Percentiles rank a stretch among this genome's conserved stretches.
Conservation (phyloP, 257 asterid species). For the Knoxia roxburghii region DNA sequence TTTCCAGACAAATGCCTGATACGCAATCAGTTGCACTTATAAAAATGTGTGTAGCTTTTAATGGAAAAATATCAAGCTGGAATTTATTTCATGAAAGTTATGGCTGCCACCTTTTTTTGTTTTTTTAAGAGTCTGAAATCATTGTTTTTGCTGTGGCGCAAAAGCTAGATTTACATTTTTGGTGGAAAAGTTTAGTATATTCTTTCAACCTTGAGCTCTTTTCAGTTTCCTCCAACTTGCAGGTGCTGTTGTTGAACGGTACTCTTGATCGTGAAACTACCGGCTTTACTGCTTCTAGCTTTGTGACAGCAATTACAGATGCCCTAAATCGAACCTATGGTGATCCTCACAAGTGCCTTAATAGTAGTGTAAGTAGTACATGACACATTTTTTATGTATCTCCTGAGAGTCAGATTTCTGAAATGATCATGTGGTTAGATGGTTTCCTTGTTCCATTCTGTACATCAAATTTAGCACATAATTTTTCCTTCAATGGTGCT, state of each 20-base stretch:
- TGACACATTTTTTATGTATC: not conserved
- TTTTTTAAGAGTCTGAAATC: not conserved
- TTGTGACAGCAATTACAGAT: conserved; percentile 87
- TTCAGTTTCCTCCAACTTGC: conserved; percentile 19
- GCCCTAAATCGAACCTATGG: conserved; percentile 89
- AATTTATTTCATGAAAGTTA: not conserved
- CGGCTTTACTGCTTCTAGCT: conserved; percentile 79
- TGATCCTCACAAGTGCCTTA: conserved; percentile 55
- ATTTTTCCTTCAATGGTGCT: no score
- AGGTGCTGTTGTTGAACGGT: conserved; percentile 91
- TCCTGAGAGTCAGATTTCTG: no score
- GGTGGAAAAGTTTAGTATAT: not conserved
- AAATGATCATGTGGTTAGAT: not conserved
- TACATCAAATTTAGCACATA: not conserved
- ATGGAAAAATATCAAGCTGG: not conserved
- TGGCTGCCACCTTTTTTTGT: not conserved
- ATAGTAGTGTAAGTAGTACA: conserved; percentile 52
- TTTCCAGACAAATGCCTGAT: not conserved
- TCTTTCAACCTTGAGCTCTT: conserved; percentile 1
- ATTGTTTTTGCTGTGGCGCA: not conserved
- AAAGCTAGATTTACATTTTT: not conserved
- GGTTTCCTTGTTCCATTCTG: not conserved
- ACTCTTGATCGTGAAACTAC: conserved; percentile 84
- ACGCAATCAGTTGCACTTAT: not conserved
- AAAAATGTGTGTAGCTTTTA: not conserved